Evolutionary conservation across 306 rosid species (phyloP), one percentile per base, ranked within the genome.

Genomic region (Medicago lupulina): DNA sequence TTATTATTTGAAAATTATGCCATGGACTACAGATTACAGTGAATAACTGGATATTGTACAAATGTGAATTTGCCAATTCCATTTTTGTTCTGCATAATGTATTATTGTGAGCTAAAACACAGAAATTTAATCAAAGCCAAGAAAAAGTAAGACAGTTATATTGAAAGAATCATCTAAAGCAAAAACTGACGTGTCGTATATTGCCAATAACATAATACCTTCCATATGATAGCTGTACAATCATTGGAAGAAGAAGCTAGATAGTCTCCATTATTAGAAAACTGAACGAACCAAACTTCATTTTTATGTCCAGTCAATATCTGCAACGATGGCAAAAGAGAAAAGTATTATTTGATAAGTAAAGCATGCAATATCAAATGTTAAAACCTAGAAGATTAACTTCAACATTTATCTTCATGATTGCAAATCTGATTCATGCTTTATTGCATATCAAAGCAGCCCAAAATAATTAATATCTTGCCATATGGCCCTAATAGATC

Each of bases 201-300:
- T 81, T 47, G 43, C 34, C 43, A 25, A 57, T 76, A 21, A 68
- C 70, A 70, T 18, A 54, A 74, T 84, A 91, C 98, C 98, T 94
- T 80, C 98, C 98, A 92, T 82, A 92, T 84, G 83, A 92, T 90
- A 78, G 96, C 93, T 4, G 95, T 86, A 77, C 91, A 88, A 80
- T 95, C 98, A 67, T 89, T 85, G 77, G 97, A 92, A 40, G 96
- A 86, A 68, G 98, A 95, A 65, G 98, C 97, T 46, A 95, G 85
- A 85, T 87, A 84, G 68, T 88, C 89, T 73, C 97, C 98, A 18
- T 81, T 90, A 71, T 92, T 83, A 66, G 98, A 95, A 86, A 95
- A 95, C 75, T 95, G 96, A 60, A 92, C 96, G 87, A 86, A 90
- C 98, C 97, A 90, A 74, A 90, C 98, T 89, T 92, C 98, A 79